Percentiles rank a stretch among this genome's conserved stretches.
Conservation (phyloP, 345 rosid species). For the Eucalyptus pumila region DNA sequence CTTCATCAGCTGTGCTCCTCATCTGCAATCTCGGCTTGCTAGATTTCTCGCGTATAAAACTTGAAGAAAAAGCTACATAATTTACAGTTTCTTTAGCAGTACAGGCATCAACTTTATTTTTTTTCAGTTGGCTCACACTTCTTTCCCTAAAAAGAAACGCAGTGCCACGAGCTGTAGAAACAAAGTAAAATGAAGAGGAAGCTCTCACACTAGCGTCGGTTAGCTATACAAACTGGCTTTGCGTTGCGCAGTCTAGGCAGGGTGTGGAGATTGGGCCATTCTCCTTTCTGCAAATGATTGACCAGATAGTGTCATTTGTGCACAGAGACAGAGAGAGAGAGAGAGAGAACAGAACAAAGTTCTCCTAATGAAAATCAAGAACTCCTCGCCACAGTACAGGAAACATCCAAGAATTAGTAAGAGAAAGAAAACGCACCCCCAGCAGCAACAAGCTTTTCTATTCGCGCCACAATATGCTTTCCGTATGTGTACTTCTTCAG, state of each 20-base stretch:
- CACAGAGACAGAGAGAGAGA: neutral
- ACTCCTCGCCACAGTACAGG: neutral
- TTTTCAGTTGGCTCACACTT: conserved; percentile 33
- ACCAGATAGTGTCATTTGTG: neutral
- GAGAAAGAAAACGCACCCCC: conserved; percentile 35
- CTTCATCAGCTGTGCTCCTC: conserved; percentile 12
- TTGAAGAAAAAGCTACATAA: conserved; percentile 44
- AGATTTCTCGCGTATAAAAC: conserved; percentile 20
- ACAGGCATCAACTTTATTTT: conserved; percentile 34
- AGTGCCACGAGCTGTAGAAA: neutral
- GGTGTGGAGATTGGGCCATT: conserved; percentile 38
- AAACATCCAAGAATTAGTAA: neutral
- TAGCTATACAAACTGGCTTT: conserved; percentile 53
- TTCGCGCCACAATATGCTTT: conserved; percentile 79
- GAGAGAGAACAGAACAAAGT: neutral
- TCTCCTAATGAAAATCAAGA: neutral
- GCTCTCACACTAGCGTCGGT: conserved; percentile 9
- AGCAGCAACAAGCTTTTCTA: conserved; percentile 83
- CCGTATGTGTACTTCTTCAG: conserved; percentile 83
- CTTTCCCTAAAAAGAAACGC: conserved; percentile 6
- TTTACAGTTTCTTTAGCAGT: conserved; percentile 36
- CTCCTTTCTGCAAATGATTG: conserved; percentile 44
- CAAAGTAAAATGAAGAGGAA: neutral
- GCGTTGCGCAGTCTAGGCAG: conserved; percentile 13
- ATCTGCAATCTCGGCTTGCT: conserved; percentile 26